Conservation (phyloP, 495 filamentous ascomycete species). For the Melanomma pulvis-pyrius region DNA sequence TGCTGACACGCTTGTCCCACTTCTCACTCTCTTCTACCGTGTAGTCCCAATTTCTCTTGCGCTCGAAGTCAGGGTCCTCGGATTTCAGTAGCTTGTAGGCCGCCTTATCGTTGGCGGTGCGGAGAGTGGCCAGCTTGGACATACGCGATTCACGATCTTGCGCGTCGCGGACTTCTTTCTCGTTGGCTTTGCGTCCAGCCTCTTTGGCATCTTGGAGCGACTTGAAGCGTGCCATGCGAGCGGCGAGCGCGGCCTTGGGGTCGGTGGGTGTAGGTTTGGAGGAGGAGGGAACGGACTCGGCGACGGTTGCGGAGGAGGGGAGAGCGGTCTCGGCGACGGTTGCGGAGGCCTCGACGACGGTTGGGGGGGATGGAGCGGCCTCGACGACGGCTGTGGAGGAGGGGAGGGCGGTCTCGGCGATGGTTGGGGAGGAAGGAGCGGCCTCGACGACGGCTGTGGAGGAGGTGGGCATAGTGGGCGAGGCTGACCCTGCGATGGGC, state of each 20-base stretch:
- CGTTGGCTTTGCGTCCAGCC: conserved; percentile 81
- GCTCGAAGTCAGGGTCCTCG: conserved; percentile 89
- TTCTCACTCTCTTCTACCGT: conserved; percentile 89
- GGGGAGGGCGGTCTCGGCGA: neutral
- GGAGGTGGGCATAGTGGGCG: neutral
- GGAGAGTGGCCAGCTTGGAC: conserved; percentile 69
- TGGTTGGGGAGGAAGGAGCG: neutral
- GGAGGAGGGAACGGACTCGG: no score
- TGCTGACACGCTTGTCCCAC: conserved; percentile 87
- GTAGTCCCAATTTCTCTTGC: conserved; percentile 98
- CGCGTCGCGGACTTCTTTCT: conserved; percentile 77
- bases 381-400: neutral
- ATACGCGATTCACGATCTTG: conserved; percentile 53
- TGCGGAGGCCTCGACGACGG: neutral
- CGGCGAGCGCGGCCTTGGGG: conserved; percentile 28
- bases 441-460: neutral
- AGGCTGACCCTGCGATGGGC: neutral
- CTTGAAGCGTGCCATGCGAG: conserved; percentile 64
- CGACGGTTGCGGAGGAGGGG: neutral
- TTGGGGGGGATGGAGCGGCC: neutral
- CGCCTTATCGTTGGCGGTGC: conserved; percentile 80
- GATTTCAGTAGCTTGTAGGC: conserved; percentile 92
- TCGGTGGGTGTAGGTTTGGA: neutral
- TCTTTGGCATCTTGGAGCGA: conserved; percentile 68
- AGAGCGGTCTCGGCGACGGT: no score